Base-by-base conservation (phyloP, 1,139 yeast genomes). In the Kurtzmaniella natalensis region DNA sequence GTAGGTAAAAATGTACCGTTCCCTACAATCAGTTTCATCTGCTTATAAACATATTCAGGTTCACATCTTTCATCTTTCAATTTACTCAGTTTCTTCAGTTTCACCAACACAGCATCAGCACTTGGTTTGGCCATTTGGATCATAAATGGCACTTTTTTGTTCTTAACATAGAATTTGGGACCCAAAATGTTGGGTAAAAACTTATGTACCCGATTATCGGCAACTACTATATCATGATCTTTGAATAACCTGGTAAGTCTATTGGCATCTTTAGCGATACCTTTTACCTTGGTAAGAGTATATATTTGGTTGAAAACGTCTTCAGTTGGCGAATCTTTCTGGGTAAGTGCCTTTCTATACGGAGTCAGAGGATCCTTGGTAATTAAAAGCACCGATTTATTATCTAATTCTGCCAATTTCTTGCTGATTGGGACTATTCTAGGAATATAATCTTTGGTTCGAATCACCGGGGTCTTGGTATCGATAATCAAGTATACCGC, bases 361-460 rank as follows among this genome's bases (percentile, higher is more conserved):
- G 69, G 61, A 1, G 70, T 64, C 2, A 81, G 70, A 1, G 88
- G 87, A 48, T 81, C 88, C 44, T 80, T 81, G 5, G 88, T 78
- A 10, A 83, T 68, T 22, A 83, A 59, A 7, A 82, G 53, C 4
- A 82, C 70, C 21, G 77, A 62, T 37, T 72, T 61, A 21, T 67
- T 70, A 17, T 64, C 70, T 3, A 70, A 52, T 38, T 63, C 67
- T 42, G 65, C 73, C 37, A 75, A 55, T 36, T 72, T 65, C 40
- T 73, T 62, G 0, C 73, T 64, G n/a, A 83, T 42, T 2, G 86
- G 83, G 25, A 83, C 69, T 30, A 83, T 74, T 41, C 89, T 59
- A 3, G 89, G 87, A 1, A 75, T 67, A 42, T 72, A 70, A 43
- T 81, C 87, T 38, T 72, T 76, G 16, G 61, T 45, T 27, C 60